These are phyloP conservation scores for Ophiocytium majus DNA, from an alignment of 352 stramenopile genomes.

Conservation along the genomic window DNA sequence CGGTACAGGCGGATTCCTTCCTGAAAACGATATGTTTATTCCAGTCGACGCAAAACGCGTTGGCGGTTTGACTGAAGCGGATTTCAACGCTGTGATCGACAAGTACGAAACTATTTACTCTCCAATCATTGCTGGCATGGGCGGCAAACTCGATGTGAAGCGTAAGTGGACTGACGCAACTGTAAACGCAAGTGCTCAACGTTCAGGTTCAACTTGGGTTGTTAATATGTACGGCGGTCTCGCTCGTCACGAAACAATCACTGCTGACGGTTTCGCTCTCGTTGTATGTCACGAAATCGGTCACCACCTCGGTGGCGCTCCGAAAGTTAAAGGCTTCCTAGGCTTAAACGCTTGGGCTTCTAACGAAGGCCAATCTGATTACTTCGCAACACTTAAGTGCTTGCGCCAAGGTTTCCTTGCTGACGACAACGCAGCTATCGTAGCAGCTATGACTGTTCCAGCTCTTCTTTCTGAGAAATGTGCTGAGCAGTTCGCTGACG, in stretches of 20 bases:
- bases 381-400: neutral
- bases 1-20: neutral
- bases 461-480: neutral
- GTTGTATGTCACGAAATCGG: conserved; percentile 1
- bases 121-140: neutral
- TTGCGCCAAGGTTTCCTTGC: neutral
- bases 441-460: neutral
- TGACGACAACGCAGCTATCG: neutral
- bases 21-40: conserved; percentile 19
- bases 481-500: neutral
- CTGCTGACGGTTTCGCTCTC: neutral
- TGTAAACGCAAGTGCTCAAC: neutral
- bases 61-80: neutral
- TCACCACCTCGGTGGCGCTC: neutral
- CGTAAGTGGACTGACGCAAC: neutral
- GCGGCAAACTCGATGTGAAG: neutral
- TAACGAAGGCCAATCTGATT: conserved; percentile 7
- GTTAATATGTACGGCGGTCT: conserved; percentile 8
- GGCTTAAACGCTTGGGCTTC: neutral
- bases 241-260: neutral
- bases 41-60: too few species aligned
- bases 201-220: neutral
- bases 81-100: conserved; percentile 6
- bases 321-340: too few species aligned
- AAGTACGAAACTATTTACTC: neutral